Evolutionary conservation across 345 rosid species (phyloP), one percentile per base, ranked within the genome.

Genomic region (Citrus unshiu): DNA sequence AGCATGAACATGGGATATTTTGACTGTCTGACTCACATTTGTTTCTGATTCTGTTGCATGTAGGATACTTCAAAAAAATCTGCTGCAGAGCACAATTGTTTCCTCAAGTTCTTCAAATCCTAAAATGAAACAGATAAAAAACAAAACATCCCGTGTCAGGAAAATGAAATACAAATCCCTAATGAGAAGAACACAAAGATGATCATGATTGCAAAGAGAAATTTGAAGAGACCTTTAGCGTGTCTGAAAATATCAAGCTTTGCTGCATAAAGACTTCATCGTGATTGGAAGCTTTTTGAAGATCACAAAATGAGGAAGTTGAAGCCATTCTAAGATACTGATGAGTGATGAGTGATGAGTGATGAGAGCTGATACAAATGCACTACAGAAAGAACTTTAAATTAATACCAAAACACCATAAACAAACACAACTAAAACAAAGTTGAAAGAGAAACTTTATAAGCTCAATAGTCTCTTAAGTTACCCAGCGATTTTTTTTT

Each of bases 61-160:
- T 91, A 92, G 72, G 93, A 89, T 24, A 70, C 37, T 86, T 95
- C 99, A 77, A 91, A 93, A 81, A 92, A 88, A 25, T 95, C 95
- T 39, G 98, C 98, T 18, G 97, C 99, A 27, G 91, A 89, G 87
- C 90, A 92, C 60, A 95, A 76, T 67, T 95, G 98, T 74, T 87
- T 81, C 84, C 91, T 89, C 69, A 95, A 68, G 76, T 79, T 87
- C 92, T 88, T 95, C 86, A 95, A 83, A 65, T 93, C 99, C 98
- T 95, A 46, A 74, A 77, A 61, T 2, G 5, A 78, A 79, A 32
- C 22, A 56, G 21, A 74, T 21, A 13, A 6, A 59, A 35, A 61
- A 57, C 10, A 74, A 7, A 78, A 70, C 60, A 18, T 29, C 25
- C 14, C 22, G 2, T n/a, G 30, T 12, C 58, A 54, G 27, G 32